Base-by-base conservation (phyloP, 2,329 filamentous ascomycete genomes). In the Tolypocladium ovalisporum region DNA sequence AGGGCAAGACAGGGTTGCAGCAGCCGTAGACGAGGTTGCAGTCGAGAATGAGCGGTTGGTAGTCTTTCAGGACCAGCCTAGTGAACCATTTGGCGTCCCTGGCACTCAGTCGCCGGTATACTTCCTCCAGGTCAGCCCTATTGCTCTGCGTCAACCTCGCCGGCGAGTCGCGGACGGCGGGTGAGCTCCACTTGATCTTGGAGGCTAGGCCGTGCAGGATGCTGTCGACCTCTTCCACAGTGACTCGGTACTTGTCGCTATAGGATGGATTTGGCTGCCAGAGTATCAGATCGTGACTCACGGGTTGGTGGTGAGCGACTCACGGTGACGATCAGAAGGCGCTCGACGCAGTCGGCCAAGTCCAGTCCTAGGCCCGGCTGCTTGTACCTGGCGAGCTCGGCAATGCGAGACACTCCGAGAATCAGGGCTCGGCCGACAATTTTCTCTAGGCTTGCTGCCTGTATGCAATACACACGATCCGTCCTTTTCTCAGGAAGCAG, bases 1-100 rank as follows among this genome's bases (percentile, higher is more conserved):
- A 79, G 0, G 89, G 88, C 0, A 96, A 75, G 1, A 87, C 73
- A 40, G 85, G 84, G 67, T 96, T 86, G 55, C 87, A 87, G 22
- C 76, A 76, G 15, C 74, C 73, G 52, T 88, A 77, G 0, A 89
- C 71, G 22, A 80, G 68, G 1, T 70, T 62, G 8, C 75, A 71
- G 27, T 90, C 83, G 1, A 95, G 66, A 1, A 79, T 68, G 0
- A 92, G 76, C 0, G 88, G 87, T n/a, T 80, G 77, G 59, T 86
- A 89, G 61, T 86, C 81, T 66, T 95, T 94, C 34, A 96, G 75
- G 7, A 96, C 77, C 35, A 97, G 75, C 4, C 92, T 81, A 0
- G 89, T 89, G 13, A 96, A 78, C 92, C 92, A 97, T 72, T 96
- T 96, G 4, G 86, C 87, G 66, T 96, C 89, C 49, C 77, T 76